These are phyloP conservation scores for Elsinoe ampelina DNA, from an alignment of 2,329 filamentous ascomycete genomes.

Conservation along the genomic window DNA sequence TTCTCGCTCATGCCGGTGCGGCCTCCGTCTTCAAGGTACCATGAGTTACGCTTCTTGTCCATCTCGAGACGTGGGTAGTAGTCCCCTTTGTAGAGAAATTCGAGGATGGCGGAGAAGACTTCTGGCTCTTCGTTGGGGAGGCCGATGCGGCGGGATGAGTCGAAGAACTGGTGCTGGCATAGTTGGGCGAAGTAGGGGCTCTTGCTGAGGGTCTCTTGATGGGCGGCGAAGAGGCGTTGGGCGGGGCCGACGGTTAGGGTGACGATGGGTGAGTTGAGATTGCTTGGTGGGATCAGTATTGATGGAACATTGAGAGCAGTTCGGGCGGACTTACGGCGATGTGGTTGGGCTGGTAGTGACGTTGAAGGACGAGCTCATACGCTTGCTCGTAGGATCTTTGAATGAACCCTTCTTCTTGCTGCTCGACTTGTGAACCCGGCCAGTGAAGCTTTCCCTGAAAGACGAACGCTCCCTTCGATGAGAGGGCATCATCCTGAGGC, in stretches of 20 bases:
- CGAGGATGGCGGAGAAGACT: conserved; percentile 80
- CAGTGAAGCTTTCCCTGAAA: conserved; percentile 27
- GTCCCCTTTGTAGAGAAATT: conserved; percentile 90
- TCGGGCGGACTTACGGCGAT: conserved; percentile 23
- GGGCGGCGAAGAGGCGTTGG: conserved; percentile 77
- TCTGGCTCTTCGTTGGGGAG: conserved; percentile 81
- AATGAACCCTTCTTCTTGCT: conserved; percentile 28
- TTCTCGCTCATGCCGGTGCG: conserved; percentile 46
- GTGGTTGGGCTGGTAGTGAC: conserved; percentile 22
- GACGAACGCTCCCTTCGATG: conserved; percentile 15
- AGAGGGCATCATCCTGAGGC: background rate
- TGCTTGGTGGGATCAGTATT: conserved; percentile 15
- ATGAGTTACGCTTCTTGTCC: conserved; percentile 70
- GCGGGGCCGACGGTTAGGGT: conserved; percentile 65
- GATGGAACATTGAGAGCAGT: background rate
- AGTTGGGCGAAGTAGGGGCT: conserved; percentile 70
- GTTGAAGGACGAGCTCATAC: conserved; percentile 16
- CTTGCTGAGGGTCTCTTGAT: conserved; percentile 70
- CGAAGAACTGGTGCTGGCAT: conserved; percentile 55
- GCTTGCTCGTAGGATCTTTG: conserved; percentile 24
- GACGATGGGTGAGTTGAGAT: conserved; percentile 62
- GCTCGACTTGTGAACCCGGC: conserved; percentile 24
- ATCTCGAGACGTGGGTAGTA: conserved; percentile 78
- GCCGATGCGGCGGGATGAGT: conserved; percentile 60
- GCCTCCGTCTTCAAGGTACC: conserved; percentile 60